A percentile compares a stretch with the other conserved stretches of the same genome.
phyloP scores from a whole-genome alignment of 1,284 basidiomycete species.

The Sphaerobolus stellatus region DNA sequence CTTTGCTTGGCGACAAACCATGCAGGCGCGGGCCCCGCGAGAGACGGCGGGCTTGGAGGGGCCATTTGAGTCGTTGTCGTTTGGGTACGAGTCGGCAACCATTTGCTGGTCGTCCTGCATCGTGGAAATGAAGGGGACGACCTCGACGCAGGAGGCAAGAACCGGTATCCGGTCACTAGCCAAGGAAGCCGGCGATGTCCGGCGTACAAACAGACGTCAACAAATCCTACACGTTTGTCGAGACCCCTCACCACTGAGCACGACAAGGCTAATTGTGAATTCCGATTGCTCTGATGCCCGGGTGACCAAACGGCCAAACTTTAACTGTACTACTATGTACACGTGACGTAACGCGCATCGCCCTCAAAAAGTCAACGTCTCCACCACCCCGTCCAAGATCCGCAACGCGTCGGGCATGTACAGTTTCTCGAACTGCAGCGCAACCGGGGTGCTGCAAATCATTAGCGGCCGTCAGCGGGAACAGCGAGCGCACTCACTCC shows the following conservation, averaged over 20 bases:
- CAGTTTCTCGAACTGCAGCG: constrained; percentile 87
- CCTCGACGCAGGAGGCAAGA: neutral
- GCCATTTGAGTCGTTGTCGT: neutral
- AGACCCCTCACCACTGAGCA: no score
- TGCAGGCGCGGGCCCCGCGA: constrained; percentile 75
- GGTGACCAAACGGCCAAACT: no score
- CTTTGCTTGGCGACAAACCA: constrained; percentile 79
- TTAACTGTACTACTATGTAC: no score
- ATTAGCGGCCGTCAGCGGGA: constrained; percentile 15
- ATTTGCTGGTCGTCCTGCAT: neutral
- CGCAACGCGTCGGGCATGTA: constrained; percentile 85
- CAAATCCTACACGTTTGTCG: no score
- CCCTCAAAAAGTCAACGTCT: constrained; percentile 73
- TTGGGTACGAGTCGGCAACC: neutral
- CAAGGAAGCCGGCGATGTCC: no score
- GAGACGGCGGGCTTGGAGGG: constrained; percentile 54
- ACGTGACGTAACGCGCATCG: neutral
- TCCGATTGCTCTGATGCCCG: no score
- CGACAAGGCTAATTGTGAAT: no score
- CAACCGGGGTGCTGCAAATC: constrained; percentile 66
- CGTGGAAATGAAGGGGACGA: neutral
- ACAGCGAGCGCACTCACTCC: constrained; percentile 67
- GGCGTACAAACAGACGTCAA: neutral
- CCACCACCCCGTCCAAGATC: constrained; percentile 79
- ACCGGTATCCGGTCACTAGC: neutral